phyloP scores from a whole-genome alignment of 2,329 filamentous ascomycete species.

The Aspergillus nomiae region DNA sequence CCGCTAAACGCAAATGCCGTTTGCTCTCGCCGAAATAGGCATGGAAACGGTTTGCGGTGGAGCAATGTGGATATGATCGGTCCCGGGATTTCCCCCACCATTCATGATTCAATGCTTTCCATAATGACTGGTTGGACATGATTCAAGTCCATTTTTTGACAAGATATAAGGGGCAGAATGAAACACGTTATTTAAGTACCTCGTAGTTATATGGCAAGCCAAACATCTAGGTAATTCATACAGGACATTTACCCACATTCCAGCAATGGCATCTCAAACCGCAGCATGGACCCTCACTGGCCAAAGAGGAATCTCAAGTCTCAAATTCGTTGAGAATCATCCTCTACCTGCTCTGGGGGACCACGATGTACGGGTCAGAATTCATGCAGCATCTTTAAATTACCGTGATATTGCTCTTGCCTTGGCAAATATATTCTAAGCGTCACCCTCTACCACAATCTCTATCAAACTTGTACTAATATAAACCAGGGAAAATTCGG shows the following conservation, averaged over 20 bases:
- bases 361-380: conserved; percentile 67
- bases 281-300: conserved; percentile 36
- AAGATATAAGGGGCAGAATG: background rate
- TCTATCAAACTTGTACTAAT: background rate
- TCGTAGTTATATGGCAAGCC: too few relatives aligned
- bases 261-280: background rate
- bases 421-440: conserved; percentile 47
- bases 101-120: too few relatives aligned
- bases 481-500: conserved; percentile 46
- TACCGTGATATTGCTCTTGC: conserved; percentile 45
- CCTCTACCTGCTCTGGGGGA: conserved; percentile 62
- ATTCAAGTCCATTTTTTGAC: background rate
- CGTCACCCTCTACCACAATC: conserved; percentile 29
- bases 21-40: too few relatives aligned
- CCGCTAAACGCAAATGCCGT: too few relatives aligned
- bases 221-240: too few relatives aligned
- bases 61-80: too few relatives aligned
- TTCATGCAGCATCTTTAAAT: conserved; percentile 45
- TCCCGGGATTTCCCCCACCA: too few relatives aligned
- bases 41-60: too few relatives aligned
- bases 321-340: conserved; percentile 55
- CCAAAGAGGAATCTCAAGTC: conserved; percentile 29
- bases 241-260: too few relatives aligned
- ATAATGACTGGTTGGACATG: background rate
- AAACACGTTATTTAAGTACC: background rate